Percentiles rank a stretch among this genome's conserved stretches.
Conservation (phyloP, 129 eudicot genomes). For the Saussurea involucrata region DNA sequence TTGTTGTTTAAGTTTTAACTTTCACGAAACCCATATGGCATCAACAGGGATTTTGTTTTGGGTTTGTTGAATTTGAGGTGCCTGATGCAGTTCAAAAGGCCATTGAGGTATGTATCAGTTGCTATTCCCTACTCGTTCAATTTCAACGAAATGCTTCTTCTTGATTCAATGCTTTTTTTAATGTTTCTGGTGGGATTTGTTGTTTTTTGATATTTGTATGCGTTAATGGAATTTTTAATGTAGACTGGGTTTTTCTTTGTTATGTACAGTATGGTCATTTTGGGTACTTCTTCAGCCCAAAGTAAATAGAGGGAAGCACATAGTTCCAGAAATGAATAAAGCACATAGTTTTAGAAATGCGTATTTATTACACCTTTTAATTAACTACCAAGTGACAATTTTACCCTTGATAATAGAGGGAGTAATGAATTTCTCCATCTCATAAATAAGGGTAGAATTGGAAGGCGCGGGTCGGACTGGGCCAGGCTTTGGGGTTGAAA, state of each 20-base stretch:
- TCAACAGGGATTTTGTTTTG: conserved; percentile 89
- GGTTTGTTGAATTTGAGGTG: conserved; percentile 94
- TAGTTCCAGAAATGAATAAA: too few species aligned
- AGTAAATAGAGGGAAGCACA: too few species aligned
- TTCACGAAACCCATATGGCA: conserved; percentile 24
- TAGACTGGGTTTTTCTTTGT: too few species aligned
- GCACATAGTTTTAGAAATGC: too few species aligned
- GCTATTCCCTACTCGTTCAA: neutral
- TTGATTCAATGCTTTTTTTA: neutral
- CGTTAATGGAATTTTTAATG: too few species aligned
- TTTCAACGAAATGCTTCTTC: neutral
- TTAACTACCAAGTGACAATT: neutral
- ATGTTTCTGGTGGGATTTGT: too few species aligned
- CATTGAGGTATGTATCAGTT: conserved; percentile 56
- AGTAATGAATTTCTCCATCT: neutral
- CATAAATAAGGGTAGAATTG: neutral
- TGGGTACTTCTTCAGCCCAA: too few species aligned
- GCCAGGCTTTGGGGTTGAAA: too few species aligned
- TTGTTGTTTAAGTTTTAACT: conserved; percentile 7
- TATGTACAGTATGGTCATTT: too few species aligned
- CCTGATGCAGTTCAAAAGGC: conserved; percentile 77
- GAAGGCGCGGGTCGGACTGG: too few species aligned
- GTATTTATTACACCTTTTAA: too few species aligned
- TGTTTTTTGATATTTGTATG: too few species aligned
- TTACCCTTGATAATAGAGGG: neutral